Conservation (phyloP, 202 grass and related monocot species). For the Schoenoplectus triqueter region DNA sequence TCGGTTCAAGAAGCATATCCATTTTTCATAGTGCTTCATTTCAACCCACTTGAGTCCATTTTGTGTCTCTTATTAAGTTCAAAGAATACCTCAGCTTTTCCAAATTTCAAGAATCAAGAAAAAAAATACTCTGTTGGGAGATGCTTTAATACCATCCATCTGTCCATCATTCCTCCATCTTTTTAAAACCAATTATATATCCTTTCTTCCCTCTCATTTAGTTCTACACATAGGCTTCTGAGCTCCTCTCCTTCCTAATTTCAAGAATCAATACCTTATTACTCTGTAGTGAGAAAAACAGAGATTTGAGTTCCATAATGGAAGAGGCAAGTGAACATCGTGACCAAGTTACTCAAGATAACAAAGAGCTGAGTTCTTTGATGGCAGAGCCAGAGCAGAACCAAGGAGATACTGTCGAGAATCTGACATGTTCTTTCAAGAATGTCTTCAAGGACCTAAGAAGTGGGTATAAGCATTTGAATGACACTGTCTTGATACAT, state of each 20-base stretch:
- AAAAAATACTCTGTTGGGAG: neutral
- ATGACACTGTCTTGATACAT: neutral
- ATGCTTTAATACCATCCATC: neutral
- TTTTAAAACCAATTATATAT: conserved; percentile 24
- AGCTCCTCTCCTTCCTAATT: neutral
- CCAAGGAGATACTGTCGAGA: neutral
- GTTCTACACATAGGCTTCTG: neutral
- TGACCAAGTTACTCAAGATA: conserved; percentile 18
- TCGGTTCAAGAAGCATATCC: neutral
- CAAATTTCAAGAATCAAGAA: conserved; percentile 28
- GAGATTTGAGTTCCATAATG: conserved; percentile 15
- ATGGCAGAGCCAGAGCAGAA: neutral
- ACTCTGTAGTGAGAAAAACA: neutral
- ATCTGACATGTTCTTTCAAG: neutral
- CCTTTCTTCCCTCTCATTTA: neutral
- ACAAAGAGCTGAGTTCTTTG: conserved; percentile 17
- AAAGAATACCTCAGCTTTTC: neutral
- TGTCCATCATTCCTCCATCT: neutral
- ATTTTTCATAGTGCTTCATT: neutral
- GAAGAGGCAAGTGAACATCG: neutral
- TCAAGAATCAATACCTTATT: conserved; percentile 15
- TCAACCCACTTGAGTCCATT: neutral
- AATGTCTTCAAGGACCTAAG: conserved; percentile 1
- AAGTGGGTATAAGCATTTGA: neutral
- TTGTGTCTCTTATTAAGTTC: conserved; percentile 8